Base-by-base conservation (phyloP, 2,329 filamentous ascomycete genomes). In the Nemania sp. region DNA sequence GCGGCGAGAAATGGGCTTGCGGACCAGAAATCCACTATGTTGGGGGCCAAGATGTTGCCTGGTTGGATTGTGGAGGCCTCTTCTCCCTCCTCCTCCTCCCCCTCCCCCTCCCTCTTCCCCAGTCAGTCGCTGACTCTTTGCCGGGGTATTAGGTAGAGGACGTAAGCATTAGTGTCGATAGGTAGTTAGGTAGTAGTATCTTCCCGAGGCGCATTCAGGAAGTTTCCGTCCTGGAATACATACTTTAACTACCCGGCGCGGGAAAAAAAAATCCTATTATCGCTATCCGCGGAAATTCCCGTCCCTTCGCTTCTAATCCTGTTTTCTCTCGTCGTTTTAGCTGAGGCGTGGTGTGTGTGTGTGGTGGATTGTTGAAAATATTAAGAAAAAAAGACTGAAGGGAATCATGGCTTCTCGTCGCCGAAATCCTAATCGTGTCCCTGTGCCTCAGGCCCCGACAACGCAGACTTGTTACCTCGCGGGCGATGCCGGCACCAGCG, bases 21-120 rank as follows among this genome's bases (percentile, higher is more conserved):
- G 59, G 43, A 61, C 59, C 43, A 45, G n/a, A n/a, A 46, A 52
- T 47, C 18, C 48, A 11, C 13, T 54, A 17, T 54, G 40, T 46
- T 57, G 54, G 54, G 59, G 54, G 54, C 59, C 54, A 54, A 45
- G 17, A 57, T 55, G 32, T 12, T 63, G 60, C 60, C 57, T 63
- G 25, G 21, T 21, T 39, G 35, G 11, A 4, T 39, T 39, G 52
- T 25, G 57, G 57, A 60, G 60, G 57, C 60, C 57, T 60, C 57
- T 54, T 10, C 13, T 10, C 42, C 17, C 29, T 29, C 37, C 35
- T 15, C 17, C 13, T 10, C 42, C 17, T 37, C 39, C 37, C 35
- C 10, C 17, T 50, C 46, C 6, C 4, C 9, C 32, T n/a, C n/a
- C n/a, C n/a, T n/a, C n/a, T n/a, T n/a, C 37, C 37, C 49, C 18